These are phyloP conservation scores for Geranium incanum DNA, from an alignment of 441 rosid species.

Conservation along the genomic window DNA sequence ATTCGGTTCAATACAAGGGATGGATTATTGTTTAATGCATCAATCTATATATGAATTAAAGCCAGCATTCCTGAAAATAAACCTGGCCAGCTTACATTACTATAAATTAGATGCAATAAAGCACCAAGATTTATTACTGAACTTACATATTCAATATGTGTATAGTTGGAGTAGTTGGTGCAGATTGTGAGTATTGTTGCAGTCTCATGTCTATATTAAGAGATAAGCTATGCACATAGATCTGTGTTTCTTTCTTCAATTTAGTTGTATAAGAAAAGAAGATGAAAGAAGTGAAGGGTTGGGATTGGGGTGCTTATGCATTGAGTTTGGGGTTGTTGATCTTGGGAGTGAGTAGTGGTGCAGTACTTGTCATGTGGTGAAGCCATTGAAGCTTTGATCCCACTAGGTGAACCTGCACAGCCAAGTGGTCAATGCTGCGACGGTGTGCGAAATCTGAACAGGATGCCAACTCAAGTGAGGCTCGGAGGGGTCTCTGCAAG, in stretches of 20 bases:
- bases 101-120: not conserved
- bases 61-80: not conserved
- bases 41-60: not conserved
- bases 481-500: not conserved
- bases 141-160: not conserved
- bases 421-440: conserved; percentile 6
- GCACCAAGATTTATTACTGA: not conserved
- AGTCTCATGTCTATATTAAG: not conserved
- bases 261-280: not conserved
- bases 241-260: not conserved
- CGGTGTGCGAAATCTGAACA: not conserved
- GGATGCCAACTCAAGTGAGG: not conserved
- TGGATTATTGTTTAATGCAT: not conserved
- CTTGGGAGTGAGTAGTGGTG: not conserved
- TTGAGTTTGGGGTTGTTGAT: not conserved
- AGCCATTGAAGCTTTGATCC: conserved; percentile 7
- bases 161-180: not conserved
- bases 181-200: conserved; percentile 5
- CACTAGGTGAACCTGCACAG: not conserved
- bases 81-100: not conserved
- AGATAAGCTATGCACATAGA: not conserved
- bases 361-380: conserved; percentile 2
- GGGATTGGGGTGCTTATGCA: not conserved
- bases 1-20: not conserved
- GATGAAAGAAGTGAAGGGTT: conserved; percentile 4